Base-by-base conservation (phyloP, 2,329 filamentous ascomycete species). In the Xylariaceae sp. region DNA sequence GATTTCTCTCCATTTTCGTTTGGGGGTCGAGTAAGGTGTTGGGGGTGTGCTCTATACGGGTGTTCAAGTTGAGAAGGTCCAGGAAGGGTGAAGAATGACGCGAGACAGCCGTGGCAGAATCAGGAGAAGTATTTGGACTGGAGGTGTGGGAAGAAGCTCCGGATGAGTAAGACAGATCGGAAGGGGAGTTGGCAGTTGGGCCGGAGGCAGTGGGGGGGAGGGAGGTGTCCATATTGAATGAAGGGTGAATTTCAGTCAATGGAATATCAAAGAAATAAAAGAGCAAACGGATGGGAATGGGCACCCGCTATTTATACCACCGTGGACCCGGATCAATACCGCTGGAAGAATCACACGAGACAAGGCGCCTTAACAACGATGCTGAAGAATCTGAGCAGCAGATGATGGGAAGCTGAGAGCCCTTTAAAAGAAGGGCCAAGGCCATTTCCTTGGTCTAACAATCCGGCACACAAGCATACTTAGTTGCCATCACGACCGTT, bases 251-350 rank as follows among this genome's bases (percentile, higher is more conserved):
- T 37, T 58, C 40, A 53, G 44, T 48, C 46, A 55, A 53, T 51
- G 42, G 48, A 60, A 59, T 61, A 60, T 59, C 48, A 54, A 63
- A 59, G 58, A 57, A 52, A 54, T 37, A 57, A 59, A 43, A 60
- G 54, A 66, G 64, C 71, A 73, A 73, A 73, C 69, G 66, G 65
- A 59, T 40, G 43, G 54, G 51, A 58, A 56, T 64, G 63, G 60
- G 48, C 56, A 57, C 60, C 60, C 55, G 63, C 61, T 66, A 63
- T 66, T 63, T 65, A 67, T 67, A 66, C 60, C 56, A 63, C 63
- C 56, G 54, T 54, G 46, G 44, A 52, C 56, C 54, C 44, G 47
- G 49, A 54, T 48, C 50, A 57, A 56, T 60, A 60, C 57, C 46
- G 45, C 32, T 47, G 48, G 50, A 51, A 53, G 23, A 43, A 50